Evolutionary conservation across 169 alveolate species (phyloP).

Genomic region (Ichthyophthirius multifiliis): DNA sequence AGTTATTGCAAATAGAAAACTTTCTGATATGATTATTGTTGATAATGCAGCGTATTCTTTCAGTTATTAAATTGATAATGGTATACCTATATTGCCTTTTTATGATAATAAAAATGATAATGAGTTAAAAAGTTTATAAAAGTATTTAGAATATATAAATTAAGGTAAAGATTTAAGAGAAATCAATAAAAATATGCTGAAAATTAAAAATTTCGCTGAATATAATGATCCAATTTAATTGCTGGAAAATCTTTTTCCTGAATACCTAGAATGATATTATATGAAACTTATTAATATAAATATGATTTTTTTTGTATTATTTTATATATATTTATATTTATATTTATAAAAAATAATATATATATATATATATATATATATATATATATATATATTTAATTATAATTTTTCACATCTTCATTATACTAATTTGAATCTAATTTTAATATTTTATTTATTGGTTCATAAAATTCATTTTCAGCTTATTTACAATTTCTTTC

Average conservation of each 20-base stretch:
- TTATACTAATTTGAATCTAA: not conserved
- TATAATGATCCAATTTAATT: constrained; percentile 21
- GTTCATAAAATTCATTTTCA: not conserved
- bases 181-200: constrained; percentile 14
- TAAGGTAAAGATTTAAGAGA: constrained; percentile 55
- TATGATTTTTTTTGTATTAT: no score
- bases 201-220: constrained; percentile 13
- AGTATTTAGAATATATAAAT: constrained; percentile 43
- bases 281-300: no score
- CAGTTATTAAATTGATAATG: constrained; percentile 74
- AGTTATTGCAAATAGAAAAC: constrained; percentile 64
- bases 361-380: no score
- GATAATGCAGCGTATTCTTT: constrained; percentile 86
- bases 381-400: no score
- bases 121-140: constrained; percentile 58
- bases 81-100: constrained; percentile 78
- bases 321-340: no score
- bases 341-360: no score
- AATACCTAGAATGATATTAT: no score
- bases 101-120: constrained; percentile 75
- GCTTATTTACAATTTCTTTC: not conserved
- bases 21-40: constrained; percentile 68
- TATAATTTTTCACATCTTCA: not conserved
- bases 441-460: not conserved
- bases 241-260: not conserved